Conservation (phyloP, 164 flowering plant species). For the Magnolia sinica region DNA sequence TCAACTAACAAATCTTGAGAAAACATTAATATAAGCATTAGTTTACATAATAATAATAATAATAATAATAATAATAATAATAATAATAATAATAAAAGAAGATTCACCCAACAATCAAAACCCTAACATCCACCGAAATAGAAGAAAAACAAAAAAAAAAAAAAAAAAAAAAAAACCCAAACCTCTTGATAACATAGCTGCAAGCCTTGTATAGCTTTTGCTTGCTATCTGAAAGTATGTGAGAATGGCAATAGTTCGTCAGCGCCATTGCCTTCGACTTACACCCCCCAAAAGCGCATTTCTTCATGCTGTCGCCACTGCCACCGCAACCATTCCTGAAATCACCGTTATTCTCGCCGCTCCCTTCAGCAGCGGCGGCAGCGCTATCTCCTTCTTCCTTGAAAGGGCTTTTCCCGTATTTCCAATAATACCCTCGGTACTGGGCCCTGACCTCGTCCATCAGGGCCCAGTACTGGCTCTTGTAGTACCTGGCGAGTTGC, state of each 20-base stretch:
- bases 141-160: not conserved
- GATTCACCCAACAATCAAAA: too few species aligned
- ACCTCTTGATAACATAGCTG: constrained; percentile 60
- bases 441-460: constrained; percentile 61
- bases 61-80: not conserved
- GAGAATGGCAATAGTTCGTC: constrained; percentile 65
- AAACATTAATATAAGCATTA: not conserved
- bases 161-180: not conserved
- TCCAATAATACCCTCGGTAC: constrained; percentile 67
- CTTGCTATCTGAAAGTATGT: constrained; percentile 59
- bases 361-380: constrained; percentile 14
- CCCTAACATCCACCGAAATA: not conserved
- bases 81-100: not conserved
- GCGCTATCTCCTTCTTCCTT: constrained; percentile 29
- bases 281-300: constrained; percentile 54
- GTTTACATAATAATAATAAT: not conserved
- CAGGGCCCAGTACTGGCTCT: constrained; percentile 59
- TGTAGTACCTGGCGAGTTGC: constrained; percentile 39
- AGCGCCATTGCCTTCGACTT: constrained; percentile 82
- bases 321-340: not conserved
- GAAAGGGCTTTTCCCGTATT: constrained; percentile 59
- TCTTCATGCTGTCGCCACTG: constrained; percentile 7
- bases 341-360: not conserved
- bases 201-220: constrained; percentile 83
- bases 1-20: not conserved